Conservation (phyloP, 164 flowering plant genomes). For the Stephania yunnanensis region DNA sequence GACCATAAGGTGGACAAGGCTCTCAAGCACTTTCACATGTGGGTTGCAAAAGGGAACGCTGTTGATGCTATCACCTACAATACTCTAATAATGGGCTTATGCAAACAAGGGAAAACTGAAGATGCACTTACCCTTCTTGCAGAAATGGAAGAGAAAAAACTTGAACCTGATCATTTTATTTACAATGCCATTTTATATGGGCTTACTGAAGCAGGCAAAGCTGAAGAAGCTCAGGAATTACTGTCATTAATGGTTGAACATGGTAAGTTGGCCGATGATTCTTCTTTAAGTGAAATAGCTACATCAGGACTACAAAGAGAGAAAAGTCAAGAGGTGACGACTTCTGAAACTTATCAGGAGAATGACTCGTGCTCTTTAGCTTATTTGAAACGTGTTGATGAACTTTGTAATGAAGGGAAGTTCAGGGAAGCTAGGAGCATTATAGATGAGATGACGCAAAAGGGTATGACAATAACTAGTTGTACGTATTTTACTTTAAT, state of each 20-base stretch:
- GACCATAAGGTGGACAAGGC: constrained; percentile 75
- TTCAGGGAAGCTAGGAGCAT: constrained; percentile 62
- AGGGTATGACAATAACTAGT: constrained; percentile 43
- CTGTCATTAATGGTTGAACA: constrained; percentile 33
- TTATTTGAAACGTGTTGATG: constrained; percentile 46
- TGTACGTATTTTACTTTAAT: constrained; percentile 51
- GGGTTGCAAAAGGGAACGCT: constrained; percentile 58
- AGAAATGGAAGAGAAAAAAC: constrained; percentile 60
- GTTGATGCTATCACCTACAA: constrained; percentile 66
- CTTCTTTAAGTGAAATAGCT: constrained; percentile 7
- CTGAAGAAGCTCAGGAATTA: constrained; percentile 50
- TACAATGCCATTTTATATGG: constrained; percentile 44
- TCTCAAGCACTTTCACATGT: constrained; percentile 54
- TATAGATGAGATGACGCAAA: constrained; percentile 35
- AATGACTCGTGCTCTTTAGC: constrained; percentile 33
- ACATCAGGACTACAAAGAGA: constrained; percentile 11
- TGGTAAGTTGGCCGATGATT: constrained; percentile 24
- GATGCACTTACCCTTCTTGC: constrained; percentile 46
- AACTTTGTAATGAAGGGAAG: constrained; percentile 51
- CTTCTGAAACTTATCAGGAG: constrained; percentile 13
- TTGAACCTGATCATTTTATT: constrained; percentile 55
- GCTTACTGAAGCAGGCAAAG: constrained; percentile 48
- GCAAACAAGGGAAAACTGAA: constrained; percentile 56
- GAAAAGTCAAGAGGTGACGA: constrained; percentile 16
- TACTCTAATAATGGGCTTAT: constrained; percentile 54